Evolutionary conservation across 73 alveolate species (phyloP).

Genomic region (Tetrahymena thermophila): DNA sequence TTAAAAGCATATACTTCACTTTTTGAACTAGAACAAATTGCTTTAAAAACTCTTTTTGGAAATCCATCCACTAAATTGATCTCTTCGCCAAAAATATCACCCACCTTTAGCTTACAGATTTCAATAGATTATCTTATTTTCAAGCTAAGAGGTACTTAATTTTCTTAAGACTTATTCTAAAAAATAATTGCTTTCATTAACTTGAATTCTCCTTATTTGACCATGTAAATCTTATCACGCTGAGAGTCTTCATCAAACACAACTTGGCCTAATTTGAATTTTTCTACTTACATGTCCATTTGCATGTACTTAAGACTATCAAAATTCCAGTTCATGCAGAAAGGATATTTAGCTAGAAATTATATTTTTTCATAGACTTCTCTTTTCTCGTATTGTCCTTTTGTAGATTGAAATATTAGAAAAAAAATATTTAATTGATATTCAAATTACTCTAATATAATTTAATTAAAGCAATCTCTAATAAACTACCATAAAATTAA

Average conservation of each 20-base stretch:
- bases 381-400: not conserved
- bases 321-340: not conserved
- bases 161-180: not conserved
- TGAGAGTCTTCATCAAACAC: not conserved
- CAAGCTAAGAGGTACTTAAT: not conserved
- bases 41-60: not conserved
- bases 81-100: not conserved
- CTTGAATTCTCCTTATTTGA: not conserved
- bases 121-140: not conserved
- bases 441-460: not conserved
- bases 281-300: not conserved
- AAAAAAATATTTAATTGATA: not conserved
- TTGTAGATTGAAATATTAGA: not conserved
- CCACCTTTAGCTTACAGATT: not conserved
- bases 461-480: too few species aligned
- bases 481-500: not conserved
- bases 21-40: not conserved
- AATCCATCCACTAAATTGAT: not conserved
- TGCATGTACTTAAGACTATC: not conserved
- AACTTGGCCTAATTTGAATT: not conserved
- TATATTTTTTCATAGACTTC: not conserved
- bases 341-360: not conserved
- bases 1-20: not conserved
- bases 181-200: not conserved
- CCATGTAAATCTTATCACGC: not conserved